These are phyloP conservation scores for Alternaria sp. DNA, from an alignment of 2,329 filamentous ascomycete species.

Conservation along the genomic window DNA sequence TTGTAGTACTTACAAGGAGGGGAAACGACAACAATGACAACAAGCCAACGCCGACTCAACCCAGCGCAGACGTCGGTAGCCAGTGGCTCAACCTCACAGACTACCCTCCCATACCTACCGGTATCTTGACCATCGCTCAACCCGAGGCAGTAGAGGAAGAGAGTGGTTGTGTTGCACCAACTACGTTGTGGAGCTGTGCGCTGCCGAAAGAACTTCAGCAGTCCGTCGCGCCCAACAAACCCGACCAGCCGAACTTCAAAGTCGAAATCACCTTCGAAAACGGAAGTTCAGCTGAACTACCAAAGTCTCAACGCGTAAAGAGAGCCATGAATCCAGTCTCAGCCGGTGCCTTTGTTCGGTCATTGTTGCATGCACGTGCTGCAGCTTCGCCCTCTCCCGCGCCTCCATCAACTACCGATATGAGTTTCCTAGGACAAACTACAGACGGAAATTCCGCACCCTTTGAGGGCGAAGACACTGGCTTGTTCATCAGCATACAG, in stretches of 20 bases:
- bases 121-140: slow-evolving; percentile 78
- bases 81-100: slow-evolving; percentile 83
- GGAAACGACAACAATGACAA: slow-evolving; percentile 43
- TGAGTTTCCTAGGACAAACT: slow-evolving; percentile 83
- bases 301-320: slow-evolving; percentile 46
- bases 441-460: slow-evolving; percentile 75
- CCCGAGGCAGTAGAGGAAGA: slow-evolving; percentile 71
- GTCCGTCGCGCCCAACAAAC: slow-evolving; percentile 67
- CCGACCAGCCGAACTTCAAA: slow-evolving; percentile 79
- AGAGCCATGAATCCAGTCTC: slow-evolving; percentile 67
- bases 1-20: slow-evolving; percentile 46
- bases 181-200: slow-evolving; percentile 85
- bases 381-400: slow-evolving; percentile 60
- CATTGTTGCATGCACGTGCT: slow-evolving; percentile 38
- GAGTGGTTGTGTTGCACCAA: slow-evolving; percentile 73
- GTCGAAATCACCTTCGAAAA: slow-evolving; percentile 74
- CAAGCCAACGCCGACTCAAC: slow-evolving; percentile 32
- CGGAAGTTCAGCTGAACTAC: slow-evolving; percentile 50
- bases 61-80: slow-evolving; percentile 24
- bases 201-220: slow-evolving; percentile 80
- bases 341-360: slow-evolving; percentile 46
- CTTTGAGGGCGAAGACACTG: slow-evolving; percentile 85
- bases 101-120: slow-evolving; percentile 86
- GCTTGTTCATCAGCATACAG: slow-evolving; percentile 84
- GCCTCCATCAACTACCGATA: slow-evolving; percentile 72